Conservation (phyloP, 2,329 filamentous ascomycete genomes). For the Dryadomyces quercus-mongolicae region DNA sequence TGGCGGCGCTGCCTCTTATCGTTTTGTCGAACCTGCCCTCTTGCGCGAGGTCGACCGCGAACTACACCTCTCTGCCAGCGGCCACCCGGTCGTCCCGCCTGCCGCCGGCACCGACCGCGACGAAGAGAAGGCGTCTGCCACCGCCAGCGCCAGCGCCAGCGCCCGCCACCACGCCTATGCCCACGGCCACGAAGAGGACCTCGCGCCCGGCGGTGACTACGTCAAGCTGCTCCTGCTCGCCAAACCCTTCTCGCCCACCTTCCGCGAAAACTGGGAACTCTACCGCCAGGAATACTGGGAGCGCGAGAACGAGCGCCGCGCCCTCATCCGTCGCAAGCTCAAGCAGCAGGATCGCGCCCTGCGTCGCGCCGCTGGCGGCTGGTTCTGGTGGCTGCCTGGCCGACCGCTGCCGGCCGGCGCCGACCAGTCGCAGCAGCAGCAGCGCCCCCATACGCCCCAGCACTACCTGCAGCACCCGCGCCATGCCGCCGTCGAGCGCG, state of each 20-base stretch:
- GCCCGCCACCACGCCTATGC: constrained; percentile 9
- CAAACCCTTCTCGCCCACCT: constrained; percentile 89
- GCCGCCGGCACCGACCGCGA: constrained; percentile 3
- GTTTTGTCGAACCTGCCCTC: constrained; percentile 57
- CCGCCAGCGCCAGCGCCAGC: too few relatives aligned
- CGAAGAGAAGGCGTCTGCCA: constrained; percentile 6
- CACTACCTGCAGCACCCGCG: constrained; percentile 29
- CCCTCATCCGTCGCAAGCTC: constrained; percentile 57
- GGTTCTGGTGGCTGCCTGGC: constrained; percentile 82
- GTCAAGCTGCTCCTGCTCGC: constrained; percentile 83
- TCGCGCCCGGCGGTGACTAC: constrained; percentile 80
- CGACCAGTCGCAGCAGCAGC: constrained; percentile 9
- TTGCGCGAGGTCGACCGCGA: constrained; percentile 49
- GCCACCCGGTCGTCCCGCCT: constrained; percentile 26
- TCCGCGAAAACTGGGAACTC: constrained; percentile 93
- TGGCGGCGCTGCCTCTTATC: constrained; percentile 52
- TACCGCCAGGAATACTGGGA: constrained; percentile 96
- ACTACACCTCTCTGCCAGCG: constrained; percentile 32
- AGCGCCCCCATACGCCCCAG: constrained; percentile 12
- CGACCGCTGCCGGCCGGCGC: constrained; percentile 20
- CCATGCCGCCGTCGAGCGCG: constrained; percentile 29
- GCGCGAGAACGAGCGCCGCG: constrained; percentile 80
- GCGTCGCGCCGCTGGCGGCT: constrained; percentile 55
- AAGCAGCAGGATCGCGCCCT: constrained; percentile 55
- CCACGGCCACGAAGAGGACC: constrained; percentile 58